Base-by-base conservation (phyloP, 1,139 yeast genomes). In the Chernovozyma sophiae-reginae region DNA sequence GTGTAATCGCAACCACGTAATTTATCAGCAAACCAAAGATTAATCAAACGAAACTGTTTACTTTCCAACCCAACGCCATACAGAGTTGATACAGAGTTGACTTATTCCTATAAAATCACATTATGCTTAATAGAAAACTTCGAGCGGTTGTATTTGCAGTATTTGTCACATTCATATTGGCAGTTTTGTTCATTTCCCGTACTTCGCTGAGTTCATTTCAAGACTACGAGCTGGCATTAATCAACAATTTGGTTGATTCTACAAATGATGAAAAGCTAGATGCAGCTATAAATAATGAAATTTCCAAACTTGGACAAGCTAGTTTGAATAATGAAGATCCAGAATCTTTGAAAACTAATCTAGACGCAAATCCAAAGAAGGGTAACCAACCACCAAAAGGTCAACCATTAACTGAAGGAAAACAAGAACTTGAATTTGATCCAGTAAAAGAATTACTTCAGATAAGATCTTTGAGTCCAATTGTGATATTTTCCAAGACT, bases 401-500 rank as follows among this genome's bases (percentile, higher is more conserved):
- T 16, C 29, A 26, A 26, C 29, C 6, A 12, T 16, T 12, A 26
- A 6, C 11, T 6, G 30, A 25, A 20, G 25, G 33, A n/a, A 39
- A 42, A 22, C 27, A 47, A 19, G 60, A 55, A 31, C 56, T 48
- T 13, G 58, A 52, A 16, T 85, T 79, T 50, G 80, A 80, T 54
- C 77, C 89, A 1, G 79, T 71, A 12, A 68, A 71, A 44, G 92
- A 78, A 48, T 74, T 80, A 45, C 58, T 72, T 26, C 72, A 69
- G 38, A 81, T 84, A 32, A 57, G 89, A 40, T 52, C 73, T 2
- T 52, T 78, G 38, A 67, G 87, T 1, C 96, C 96, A 12, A 74
- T 84, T 59, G 79, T 81, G 43, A 70, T 83, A 4, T 83, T 83
- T 50, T 79, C 87, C 40, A 84, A 84, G 55, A 71, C 83, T 0